Conservation (phyloP, 73 alveolate species). For the Stentor coeruleus region DNA sequence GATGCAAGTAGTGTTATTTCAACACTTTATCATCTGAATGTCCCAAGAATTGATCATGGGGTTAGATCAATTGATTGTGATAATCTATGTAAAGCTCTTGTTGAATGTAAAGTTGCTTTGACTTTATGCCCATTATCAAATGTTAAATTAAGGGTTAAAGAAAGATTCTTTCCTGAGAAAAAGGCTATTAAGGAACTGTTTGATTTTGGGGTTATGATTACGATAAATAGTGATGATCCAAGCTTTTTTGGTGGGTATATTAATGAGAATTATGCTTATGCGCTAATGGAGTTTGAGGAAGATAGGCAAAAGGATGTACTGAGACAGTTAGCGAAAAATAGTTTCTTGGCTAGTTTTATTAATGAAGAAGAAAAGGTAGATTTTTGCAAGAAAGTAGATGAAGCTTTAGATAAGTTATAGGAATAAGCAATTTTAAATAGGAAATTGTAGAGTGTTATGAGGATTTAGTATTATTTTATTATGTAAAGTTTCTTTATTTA, state of each 20-base stretch:
- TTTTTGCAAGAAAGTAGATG: neutral
- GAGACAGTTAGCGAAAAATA: neutral
- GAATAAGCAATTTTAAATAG: too few species aligned
- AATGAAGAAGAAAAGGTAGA: neutral
- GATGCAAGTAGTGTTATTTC: slow-evolving; percentile 17
- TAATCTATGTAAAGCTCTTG: neutral
- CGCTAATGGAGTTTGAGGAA: neutral
- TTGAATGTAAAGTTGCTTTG: neutral
- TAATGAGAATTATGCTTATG: neutral
- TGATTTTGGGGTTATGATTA: neutral
- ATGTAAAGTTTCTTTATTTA: too few species aligned
- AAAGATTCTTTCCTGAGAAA: neutral
- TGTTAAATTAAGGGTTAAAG: neutral
- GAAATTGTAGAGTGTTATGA: too few species aligned
- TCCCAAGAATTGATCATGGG: slow-evolving; percentile 24
- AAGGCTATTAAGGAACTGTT: neutral
- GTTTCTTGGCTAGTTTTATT: neutral
- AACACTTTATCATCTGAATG: neutral
- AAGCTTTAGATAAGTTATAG: neutral
- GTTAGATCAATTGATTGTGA: slow-evolving; percentile 7
- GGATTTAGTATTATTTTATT: too few species aligned
- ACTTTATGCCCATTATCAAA: slow-evolving; percentile 24
- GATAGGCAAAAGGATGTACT: neutral
- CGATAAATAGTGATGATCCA: slow-evolving; percentile 29
- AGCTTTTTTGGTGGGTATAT: slow-evolving; percentile 22